These are phyloP conservation scores for Crassisporium funariophilum DNA, from an alignment of 768 basidiomycete species.

Conservation along the genomic window DNA sequence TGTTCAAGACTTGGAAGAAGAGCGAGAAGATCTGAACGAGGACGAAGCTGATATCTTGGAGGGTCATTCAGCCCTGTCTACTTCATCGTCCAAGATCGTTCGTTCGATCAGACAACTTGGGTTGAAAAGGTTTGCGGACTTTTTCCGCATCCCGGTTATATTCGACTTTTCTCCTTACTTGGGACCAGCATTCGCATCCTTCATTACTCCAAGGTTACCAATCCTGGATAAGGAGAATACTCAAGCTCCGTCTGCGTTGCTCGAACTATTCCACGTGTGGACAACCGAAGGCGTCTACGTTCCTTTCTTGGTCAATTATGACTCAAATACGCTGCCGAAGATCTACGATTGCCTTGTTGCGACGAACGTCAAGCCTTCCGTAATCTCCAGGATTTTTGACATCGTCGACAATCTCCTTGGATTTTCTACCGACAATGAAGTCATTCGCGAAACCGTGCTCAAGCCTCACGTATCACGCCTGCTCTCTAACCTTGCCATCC, in stretches of 20 bases:
- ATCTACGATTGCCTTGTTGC: constrained; percentile 82
- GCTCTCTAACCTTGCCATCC: constrained; percentile 66
- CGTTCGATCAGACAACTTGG: constrained; percentile 81
- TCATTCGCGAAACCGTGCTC: constrained; percentile 54
- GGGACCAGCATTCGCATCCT: constrained; percentile 58
- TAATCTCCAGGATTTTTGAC: constrained; percentile 81
- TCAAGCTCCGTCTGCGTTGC: constrained; percentile 84
- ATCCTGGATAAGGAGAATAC: constrained; percentile 82
- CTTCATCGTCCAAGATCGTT: constrained; percentile 40
- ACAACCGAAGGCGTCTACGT: constrained; percentile 57
- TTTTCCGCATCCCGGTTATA: constrained; percentile 71
- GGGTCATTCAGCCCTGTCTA: constrained; percentile 27
- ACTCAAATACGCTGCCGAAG: constrained; percentile 69
- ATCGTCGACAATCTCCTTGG: constrained; percentile 73
- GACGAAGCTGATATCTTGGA: constrained; percentile 40
- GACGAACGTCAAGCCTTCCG: constrained; percentile 83
- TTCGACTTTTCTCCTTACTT: constrained; percentile 83
- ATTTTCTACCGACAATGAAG: constrained; percentile 51
- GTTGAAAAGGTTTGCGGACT: constrained; percentile 83
- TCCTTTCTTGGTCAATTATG: constrained; percentile 69
- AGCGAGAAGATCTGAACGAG: constrained; percentile 38
- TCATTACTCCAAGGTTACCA: constrained; percentile 83
- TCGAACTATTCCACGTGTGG: constrained; percentile 87
- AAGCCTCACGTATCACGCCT: constrained; percentile 73
- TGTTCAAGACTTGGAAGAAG: constrained; percentile 32